Evolutionary conservation across 2,329 filamentous ascomycete genomes (phyloP).

Genomic region (Teratosphaeria epicoccoides): DNA sequence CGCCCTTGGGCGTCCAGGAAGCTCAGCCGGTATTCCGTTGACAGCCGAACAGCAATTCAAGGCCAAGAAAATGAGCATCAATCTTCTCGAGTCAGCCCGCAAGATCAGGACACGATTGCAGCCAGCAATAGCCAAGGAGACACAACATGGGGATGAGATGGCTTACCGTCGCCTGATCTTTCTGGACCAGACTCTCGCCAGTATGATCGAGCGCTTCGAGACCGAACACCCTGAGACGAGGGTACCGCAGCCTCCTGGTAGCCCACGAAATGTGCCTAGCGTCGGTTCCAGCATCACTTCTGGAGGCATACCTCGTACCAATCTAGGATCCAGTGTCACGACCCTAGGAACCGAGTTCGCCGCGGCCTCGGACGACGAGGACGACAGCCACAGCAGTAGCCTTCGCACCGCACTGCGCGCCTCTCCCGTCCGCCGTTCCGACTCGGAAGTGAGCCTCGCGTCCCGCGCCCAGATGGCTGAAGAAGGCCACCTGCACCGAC

Average conservation of each 20-base stretch:
- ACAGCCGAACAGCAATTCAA: constrained; percentile 40
- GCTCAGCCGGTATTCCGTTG: constrained; percentile 18
- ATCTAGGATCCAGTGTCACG: constrained; percentile 2
- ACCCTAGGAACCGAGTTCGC: constrained; percentile 10
- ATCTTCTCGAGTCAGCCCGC: constrained; percentile 72
- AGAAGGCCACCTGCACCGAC: constrained; percentile 59
- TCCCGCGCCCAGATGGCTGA: constrained; percentile 54
- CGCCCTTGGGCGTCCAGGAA: constrained; percentile 20
- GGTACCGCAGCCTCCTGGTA: constrained; percentile 24
- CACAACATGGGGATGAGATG: constrained; percentile 57
- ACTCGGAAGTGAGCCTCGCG: constrained; percentile 58
- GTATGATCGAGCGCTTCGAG: constrained; percentile 91
- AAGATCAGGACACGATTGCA: constrained; percentile 79
- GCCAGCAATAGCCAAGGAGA: constrained; percentile 68
- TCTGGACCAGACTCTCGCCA: constrained; percentile 75
- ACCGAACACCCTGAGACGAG: constrained; percentile 90
- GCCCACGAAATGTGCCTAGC: constrained; percentile 1
- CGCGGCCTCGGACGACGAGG: constrained; percentile 17
- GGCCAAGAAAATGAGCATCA: constrained; percentile 88
- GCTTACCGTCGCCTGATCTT: constrained; percentile 75
- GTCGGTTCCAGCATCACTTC: not conserved
- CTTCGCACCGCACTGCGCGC: constrained; percentile 19
- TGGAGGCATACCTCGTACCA: constrained; percentile 3
- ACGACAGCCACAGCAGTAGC: constrained; percentile 14
- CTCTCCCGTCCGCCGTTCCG: constrained; percentile 42